Evolutionary conservation across 768 basidiomycete genomes (phyloP).

Genomic region (Hygrocybe punicea): DNA sequence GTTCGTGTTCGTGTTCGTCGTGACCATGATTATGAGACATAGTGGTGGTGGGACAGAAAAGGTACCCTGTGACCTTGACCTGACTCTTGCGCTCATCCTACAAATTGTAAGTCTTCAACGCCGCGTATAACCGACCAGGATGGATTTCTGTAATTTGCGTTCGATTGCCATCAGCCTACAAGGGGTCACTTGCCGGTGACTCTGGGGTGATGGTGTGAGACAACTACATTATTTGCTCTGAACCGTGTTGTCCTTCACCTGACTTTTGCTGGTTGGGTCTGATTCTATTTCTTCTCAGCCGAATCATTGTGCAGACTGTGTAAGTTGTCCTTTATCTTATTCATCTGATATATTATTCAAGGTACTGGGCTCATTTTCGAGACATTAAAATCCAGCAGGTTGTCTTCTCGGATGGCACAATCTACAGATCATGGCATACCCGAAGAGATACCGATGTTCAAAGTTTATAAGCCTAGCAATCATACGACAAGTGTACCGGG

Average conservation of each 20-base stretch:
- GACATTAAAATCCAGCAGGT: background rate
- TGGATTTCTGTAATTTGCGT: conserved; percentile 86
- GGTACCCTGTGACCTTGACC: no score
- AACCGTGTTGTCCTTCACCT: conserved; percentile 23
- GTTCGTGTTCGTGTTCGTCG: conserved; percentile 58
- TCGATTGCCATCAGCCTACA: conserved; percentile 61
- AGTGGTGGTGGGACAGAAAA: no score
- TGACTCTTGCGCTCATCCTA: no score
- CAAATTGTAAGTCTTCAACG: background rate
- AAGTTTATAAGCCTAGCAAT: background rate
- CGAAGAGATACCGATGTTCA: conserved; percentile 28
- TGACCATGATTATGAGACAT: conserved; percentile 3
- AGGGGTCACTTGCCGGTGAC: conserved; percentile 74
- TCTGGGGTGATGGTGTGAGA: conserved; percentile 74
- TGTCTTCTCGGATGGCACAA: background rate
- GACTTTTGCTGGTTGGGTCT: background rate
- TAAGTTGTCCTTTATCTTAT: no score
- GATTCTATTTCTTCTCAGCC: conserved; percentile 16
- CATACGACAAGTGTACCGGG: conserved; percentile 26
- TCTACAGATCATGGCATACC: conserved; percentile 2
- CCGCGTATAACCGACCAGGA: conserved; percentile 30
- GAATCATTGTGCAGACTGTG: conserved; percentile 2
- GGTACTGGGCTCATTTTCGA: background rate
- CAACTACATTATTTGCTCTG: conserved; percentile 50
- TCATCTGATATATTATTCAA: no score